Evolutionary conservation across 768 basidiomycete species (phyloP).

Genomic region (Fomitopsis pulvina): DNA sequence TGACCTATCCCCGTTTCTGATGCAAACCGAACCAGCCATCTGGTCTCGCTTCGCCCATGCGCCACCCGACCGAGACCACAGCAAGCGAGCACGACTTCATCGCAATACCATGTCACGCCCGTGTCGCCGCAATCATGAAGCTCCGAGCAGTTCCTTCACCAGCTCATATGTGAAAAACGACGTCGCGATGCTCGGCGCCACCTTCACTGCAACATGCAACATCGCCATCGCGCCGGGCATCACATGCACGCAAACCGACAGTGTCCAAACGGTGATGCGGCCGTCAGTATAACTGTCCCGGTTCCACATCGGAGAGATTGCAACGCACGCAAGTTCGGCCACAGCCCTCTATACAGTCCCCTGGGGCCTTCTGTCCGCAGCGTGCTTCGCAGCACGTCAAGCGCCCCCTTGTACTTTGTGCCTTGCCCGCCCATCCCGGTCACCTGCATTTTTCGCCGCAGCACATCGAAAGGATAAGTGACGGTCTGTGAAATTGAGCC

Average conservation of each 20-base stretch:
- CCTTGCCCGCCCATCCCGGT: constrained; percentile 62
- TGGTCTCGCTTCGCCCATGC: background rate
- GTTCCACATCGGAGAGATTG: background rate
- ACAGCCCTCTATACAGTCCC: constrained; percentile 80
- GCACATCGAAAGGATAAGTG: constrained; percentile 93
- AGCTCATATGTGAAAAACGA: constrained; percentile 82
- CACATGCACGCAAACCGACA: background rate
- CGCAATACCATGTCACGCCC: background rate
- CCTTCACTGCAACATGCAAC: constrained; percentile 54
- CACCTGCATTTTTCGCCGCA: constrained; percentile 95
- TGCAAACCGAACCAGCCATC: background rate
- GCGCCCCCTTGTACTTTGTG: constrained; percentile 71
- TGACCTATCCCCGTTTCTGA: background rate
- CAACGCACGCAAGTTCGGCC: constrained; percentile 80
- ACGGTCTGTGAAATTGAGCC: constrained; percentile 91
- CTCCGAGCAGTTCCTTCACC: constrained; percentile 41
- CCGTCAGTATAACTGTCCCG: background rate
- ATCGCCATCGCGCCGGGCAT: background rate
- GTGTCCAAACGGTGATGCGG: background rate
- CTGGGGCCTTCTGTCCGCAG: constrained; percentile 64
- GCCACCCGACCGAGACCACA: background rate
- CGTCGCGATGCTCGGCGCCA: constrained; percentile 86
- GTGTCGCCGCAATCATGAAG: constrained; percentile 19
- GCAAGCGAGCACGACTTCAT: background rate
- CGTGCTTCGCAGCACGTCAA: constrained; percentile 70